Percentiles rank a stretch among this genome's conserved stretches.
These are phyloP conservation scores for Neostapfia colusana DNA, from an alignment of 176 grass and related monocot species.

Conservation along the genomic window DNA sequence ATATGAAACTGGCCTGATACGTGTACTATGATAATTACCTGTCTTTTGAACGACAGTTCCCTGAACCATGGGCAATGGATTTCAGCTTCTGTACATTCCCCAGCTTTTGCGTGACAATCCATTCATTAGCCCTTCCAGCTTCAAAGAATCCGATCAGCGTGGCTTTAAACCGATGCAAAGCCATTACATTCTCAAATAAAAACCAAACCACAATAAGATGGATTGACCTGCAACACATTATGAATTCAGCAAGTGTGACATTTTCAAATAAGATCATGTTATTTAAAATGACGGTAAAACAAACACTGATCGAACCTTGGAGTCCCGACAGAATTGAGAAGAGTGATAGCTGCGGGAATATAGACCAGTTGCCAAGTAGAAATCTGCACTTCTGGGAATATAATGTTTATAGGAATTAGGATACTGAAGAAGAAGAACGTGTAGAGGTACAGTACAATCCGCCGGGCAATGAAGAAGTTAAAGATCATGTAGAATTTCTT, in stretches of 20 bases:
- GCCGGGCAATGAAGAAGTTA: conserved; percentile 60
- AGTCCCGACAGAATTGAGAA: conserved; percentile 60
- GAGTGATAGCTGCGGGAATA: conserved; percentile 43
- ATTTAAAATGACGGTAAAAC: neutral
- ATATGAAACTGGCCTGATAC: neutral
- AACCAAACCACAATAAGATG: conserved; percentile 55
- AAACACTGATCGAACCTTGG: conserved; percentile 45
- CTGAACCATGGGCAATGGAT: conserved; percentile 11
- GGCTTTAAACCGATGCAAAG: conserved; percentile 67
- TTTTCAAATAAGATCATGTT: neutral
- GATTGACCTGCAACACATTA: conserved; percentile 42
- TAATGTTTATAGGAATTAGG: conserved; percentile 44
- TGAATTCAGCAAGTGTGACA: neutral
- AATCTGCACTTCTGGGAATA: conserved; percentile 55
- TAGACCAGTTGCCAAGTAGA: conserved; percentile 53
- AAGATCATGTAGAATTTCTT: conserved; percentile 74
- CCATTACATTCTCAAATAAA: conserved; percentile 82
- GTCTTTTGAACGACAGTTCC: conserved; percentile 25
- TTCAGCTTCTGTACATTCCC: conserved; percentile 52
- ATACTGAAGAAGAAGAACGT: conserved; percentile 71
- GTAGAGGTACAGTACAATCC: conserved; percentile 51
- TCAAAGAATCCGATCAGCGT: conserved; percentile 60
- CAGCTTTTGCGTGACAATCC: conserved; percentile 77
- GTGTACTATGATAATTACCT: conserved; percentile 39
- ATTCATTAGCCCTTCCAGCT: conserved; percentile 72